These are phyloP conservation scores for Populus hybrid DNA, from an alignment of 441 rosid genomes.

Conservation along the genomic window DNA sequence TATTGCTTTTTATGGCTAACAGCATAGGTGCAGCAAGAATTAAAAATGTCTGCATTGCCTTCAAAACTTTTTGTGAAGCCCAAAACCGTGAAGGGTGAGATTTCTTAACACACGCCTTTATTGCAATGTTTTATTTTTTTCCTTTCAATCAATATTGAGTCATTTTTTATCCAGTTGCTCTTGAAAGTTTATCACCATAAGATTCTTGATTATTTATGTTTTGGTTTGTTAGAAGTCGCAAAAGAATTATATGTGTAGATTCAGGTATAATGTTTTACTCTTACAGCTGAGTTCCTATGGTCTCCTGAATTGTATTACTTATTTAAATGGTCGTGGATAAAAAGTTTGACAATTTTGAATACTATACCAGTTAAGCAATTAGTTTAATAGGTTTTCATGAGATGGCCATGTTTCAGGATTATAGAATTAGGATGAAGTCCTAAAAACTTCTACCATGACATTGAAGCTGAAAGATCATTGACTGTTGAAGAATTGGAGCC, in stretches of 20 bases:
- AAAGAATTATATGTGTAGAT: neutral
- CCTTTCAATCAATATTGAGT: no score
- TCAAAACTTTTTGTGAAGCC: conserved; percentile 56
- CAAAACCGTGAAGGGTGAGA: conserved; percentile 70
- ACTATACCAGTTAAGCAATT: neutral
- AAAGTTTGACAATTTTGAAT: no score
- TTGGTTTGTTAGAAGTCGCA: no score
- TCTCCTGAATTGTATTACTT: neutral
- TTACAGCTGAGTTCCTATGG: neutral
- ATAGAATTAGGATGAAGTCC: neutral
- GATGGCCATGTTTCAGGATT: neutral
- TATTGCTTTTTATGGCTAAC: conserved; percentile 24
- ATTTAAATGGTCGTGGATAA: neutral
- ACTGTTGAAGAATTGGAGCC: neutral
- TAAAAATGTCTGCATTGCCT: conserved; percentile 54
- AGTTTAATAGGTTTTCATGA: neutral
- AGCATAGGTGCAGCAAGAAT: conserved; percentile 75
- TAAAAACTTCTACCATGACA: neutral
- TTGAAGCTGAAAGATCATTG: neutral
- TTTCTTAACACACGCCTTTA: neutral
- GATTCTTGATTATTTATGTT: no score
- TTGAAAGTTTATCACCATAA: no score
- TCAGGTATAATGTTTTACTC: neutral
- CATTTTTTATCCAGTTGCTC: no score
- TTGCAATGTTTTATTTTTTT: neutral